A percentile compares a stretch with the other conserved stretches of the same genome.
Evolutionary conservation across 768 basidiomycete species (phyloP).

Genomic region (Tulasnella sp.): DNA sequence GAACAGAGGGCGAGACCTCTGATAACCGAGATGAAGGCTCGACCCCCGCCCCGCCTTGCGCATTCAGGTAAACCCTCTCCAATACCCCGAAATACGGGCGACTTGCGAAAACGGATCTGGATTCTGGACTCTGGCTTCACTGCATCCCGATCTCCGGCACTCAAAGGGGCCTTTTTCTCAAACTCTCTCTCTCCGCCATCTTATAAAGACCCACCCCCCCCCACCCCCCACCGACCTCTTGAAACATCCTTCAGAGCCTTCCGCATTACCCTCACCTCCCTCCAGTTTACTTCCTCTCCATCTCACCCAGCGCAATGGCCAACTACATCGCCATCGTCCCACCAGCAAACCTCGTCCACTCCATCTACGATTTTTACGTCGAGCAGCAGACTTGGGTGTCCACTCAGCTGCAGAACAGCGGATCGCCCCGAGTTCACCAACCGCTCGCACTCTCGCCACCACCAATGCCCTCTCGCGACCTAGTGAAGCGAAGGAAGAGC

Average conservation of each 20-base stretch:
- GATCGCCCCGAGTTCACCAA: not conserved
- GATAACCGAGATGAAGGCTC: conserved; percentile 21
- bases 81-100: conserved; percentile 1
- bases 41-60: conserved; percentile 19
- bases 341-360: conserved; percentile 15
- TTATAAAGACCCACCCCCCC: not conserved
- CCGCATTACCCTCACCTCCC: not conserved
- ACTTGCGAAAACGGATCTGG: not conserved
- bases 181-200: not conserved
- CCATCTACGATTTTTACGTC: conserved; percentile 22
- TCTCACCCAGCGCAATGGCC: not conserved
- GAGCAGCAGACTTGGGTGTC: conserved; percentile 23
- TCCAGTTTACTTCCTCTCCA: not conserved
- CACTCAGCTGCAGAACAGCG: not conserved
- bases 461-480: not conserved
- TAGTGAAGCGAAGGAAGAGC: not conserved
- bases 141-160: conserved; percentile 5
- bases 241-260: not conserved
- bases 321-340: conserved; percentile 13
- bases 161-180: not conserved
- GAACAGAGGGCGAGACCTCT: not conserved
- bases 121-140: not conserved
- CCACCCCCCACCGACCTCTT: not conserved
- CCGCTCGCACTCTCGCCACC: conserved; percentile 4
- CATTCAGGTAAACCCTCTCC: conserved; percentile 1